Evolutionary conservation across 2,329 filamentous ascomycete species (phyloP).

Genomic region (Delphinella strobiligena): DNA sequence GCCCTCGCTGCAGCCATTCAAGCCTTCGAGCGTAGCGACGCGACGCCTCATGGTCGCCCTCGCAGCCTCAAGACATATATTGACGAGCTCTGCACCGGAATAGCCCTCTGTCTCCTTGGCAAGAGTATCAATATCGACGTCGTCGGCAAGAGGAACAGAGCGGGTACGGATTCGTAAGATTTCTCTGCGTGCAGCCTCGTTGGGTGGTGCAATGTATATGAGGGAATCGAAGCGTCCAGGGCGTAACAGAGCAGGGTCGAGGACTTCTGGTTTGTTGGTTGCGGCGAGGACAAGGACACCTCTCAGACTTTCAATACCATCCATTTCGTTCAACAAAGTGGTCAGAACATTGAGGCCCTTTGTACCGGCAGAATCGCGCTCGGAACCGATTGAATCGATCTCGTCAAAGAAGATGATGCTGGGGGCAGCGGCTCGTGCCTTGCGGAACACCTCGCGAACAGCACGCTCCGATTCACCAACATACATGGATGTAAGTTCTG

Average conservation of each 20-base stretch:
- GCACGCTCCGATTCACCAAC: conserved; percentile 87
- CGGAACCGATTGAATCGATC: conserved; percentile 68
- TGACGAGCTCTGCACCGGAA: conserved; percentile 73
- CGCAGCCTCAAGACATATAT: conserved; percentile 28
- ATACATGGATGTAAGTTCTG: conserved; percentile 91
- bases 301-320: conserved; percentile 75
- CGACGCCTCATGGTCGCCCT: conserved; percentile 13
- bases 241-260: conserved; percentile 76
- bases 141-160: conserved; percentile 46
- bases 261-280: conserved; percentile 76
- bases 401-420: conserved; percentile 97
- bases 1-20: conserved; percentile 27
- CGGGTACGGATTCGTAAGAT: conserved; percentile 60
- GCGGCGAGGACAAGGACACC: conserved; percentile 82
- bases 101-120: conserved; percentile 60
- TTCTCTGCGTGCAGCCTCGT: conserved; percentile 57
- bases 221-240: conserved; percentile 76
- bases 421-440: conserved; percentile 72
- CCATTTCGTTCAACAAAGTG: conserved; percentile 87
- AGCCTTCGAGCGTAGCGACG: background rate
- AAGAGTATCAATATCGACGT: conserved; percentile 54
- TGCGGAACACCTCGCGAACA: conserved; percentile 72
- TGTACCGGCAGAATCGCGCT: conserved; percentile 38
- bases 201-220: conserved; percentile 76
- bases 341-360: conserved; percentile 71